These are phyloP conservation scores for Heimioporus punctisporus DNA, from an alignment of 1,284 basidiomycete species.

Conservation along the genomic window DNA sequence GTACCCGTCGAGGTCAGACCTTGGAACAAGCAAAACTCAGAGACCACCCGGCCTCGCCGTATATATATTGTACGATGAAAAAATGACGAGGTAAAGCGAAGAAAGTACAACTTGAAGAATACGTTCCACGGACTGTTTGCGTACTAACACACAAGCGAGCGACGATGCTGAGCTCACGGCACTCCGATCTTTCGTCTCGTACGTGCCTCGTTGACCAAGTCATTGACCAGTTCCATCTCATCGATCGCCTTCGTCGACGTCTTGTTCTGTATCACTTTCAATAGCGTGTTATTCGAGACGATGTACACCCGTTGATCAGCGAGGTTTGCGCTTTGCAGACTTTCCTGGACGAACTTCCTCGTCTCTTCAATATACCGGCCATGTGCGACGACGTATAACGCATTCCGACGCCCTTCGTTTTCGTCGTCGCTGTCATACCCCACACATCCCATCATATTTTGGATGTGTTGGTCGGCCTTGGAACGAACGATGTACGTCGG, in stretches of 20 bases:
- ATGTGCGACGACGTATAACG: slow-evolving; percentile 12
- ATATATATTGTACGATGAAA: no score
- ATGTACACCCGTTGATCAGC: slow-evolving; percentile 23
- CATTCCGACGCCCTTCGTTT: slow-evolving; percentile 6
- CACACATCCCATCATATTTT: slow-evolving; percentile 19
- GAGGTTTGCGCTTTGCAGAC: slow-evolving; percentile 16
- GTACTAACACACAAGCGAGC: no score
- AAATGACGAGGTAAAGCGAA: no score
- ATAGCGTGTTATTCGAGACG: slow-evolving; percentile 14
- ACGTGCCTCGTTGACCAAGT: slow-evolving; percentile 11
- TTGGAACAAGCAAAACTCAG: no score
- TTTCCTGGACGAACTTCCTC: slow-evolving; percentile 10
- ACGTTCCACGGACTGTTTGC: no score
- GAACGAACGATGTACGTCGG: no score
- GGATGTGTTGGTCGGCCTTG: slow-evolving; percentile 19
- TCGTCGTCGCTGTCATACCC: slow-evolving; percentile 20
- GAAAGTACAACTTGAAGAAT: no score
- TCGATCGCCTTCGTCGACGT: slow-evolving; percentile 20
- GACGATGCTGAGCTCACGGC: no score
- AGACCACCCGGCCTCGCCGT: no score
- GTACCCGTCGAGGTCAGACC: no score
- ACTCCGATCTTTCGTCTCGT: slow-evolving; percentile 3
- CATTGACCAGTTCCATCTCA: slow-evolving; percentile 18
- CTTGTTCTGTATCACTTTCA: slow-evolving; percentile 12
- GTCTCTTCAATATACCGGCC: slow-evolving; percentile 17